Evolutionary conservation across 108 stramenopile genomes (phyloP), one percentile per base, ranked within the genome.

Genomic region (Epithemia pelagica): DNA sequence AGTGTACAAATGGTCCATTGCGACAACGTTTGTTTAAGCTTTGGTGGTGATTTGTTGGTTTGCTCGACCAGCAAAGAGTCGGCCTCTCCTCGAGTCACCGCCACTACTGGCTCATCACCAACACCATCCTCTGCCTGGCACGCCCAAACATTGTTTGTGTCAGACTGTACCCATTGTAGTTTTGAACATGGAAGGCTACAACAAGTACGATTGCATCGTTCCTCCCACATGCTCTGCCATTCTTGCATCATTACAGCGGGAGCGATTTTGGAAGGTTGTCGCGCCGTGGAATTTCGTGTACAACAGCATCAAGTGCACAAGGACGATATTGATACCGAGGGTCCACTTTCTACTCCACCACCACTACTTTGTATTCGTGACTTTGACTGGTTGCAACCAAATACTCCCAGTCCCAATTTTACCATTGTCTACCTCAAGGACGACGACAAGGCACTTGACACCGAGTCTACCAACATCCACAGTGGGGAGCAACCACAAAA

Each of bases 321-420:
- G 15, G 37, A 46, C 37, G 37, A 46, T 15, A 15, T 10, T 15
- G 37, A 46, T 15, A 15, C 5, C 37, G 37, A 46, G 10, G 37
- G 15, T 15, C 10, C 5, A 10, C 37, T 46, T 5, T n/a, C n/a
- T n/a, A n/a, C n/a, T n/a, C n/a, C n/a, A n/a, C n/a, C n/a, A n/a
- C n/a, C n/a, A n/a, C 37, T 10, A 5, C 37, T 5, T 10, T 10
- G 15, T 10, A 46, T 46, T 46, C 37, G 37, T 15, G 37, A 46
- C 15, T 46, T 46, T 46, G 37, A 46, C 53, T 65, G 37, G 37
- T 15, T 2, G 70, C 53, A 51, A 62, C 75, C 3, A 66, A 61
- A 15, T 54, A 65, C 20, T 70, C 70, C 28, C 65, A 37, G 32
- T 71, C 56, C 75, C 75, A 76, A 59, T 76, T 70, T 1, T 54